Percentiles rank a stretch among this genome's conserved stretches.
Conservation (phyloP, 176 grass and related monocot genomes). For the Hordeum vulgare region MorexV3_pseudomolecules_assembly NC_058524.1:34404264-34404763, state of each 20-base stretch:
- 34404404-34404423: neutral
- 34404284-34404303: constrained; percentile 26
- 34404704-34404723: no score
- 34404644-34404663: no score
- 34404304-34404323: constrained; percentile 46
- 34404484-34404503: neutral
- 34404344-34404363: constrained; percentile 73
- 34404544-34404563: no score
- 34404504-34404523: neutral
- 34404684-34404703: no score
- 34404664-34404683: no score
- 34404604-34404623: no score
- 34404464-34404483: neutral
- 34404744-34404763: no score
- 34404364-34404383: constrained; percentile 51
- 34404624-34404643: no score
- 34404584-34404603: no score
- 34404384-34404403: constrained; percentile 14
- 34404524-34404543: no score
- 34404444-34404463: neutral
- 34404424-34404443: neutral
- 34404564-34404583: no score
- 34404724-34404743: no score
- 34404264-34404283: neutral
- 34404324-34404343: constrained; percentile 61